Evolutionary conservation across 1,284 basidiomycete species (phyloP), one percentile per base, ranked within the genome.

Genomic region (Rhodotorula sp.): DNA sequence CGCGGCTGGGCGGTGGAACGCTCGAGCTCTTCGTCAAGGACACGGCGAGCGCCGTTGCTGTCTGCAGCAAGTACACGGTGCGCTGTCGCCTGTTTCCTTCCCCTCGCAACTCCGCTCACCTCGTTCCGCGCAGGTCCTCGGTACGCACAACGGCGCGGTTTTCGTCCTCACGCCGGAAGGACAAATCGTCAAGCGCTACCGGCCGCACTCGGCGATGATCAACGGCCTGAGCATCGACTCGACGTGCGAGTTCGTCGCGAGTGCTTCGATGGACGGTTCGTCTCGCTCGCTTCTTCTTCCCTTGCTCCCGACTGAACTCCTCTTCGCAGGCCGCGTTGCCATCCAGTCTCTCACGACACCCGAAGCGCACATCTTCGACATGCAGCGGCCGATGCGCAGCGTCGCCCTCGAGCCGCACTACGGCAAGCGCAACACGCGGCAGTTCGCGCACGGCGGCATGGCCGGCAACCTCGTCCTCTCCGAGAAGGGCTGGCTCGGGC

Each of bases 401-500:
- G 86, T 99, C 44, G 88, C 94, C 1, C 86, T 99, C 65, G 96
- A 98, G 79, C 97, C 97, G 5, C 87, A 89, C 71, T 99, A 97
- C 76, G 88, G 90, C 3, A 91, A 91, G 81, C 88, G 88, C 63
- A 86, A 86, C 44, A 88, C 90, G 10, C 87, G 94, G n/a, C 88
- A 91, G 0, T 91, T 97, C 77, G 91, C 97, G 8, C 95, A 91
- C 69, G 97, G 96, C 55, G 97, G 97, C 9, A 87, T 97, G 87
- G 90, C 92, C 0, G 96, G 97, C 8, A 88, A 87, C 51, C 84
- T 99, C 37, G 85, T 92, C 22, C 80, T 96, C 74, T 88, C 92
- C 75, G 96, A 99, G 83, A 98, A 97, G 81, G 92, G 94, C 17
- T 98, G 96, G 95, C 84, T 98, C 6, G 95, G 96, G 0, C 92